A percentile compares a stretch with the other conserved stretches of the same genome.
These are phyloP conservation scores for Coprinopsis cinerea DNA, from an alignment of 768 basidiomycete genomes.

Conservation along the genomic window DNA sequence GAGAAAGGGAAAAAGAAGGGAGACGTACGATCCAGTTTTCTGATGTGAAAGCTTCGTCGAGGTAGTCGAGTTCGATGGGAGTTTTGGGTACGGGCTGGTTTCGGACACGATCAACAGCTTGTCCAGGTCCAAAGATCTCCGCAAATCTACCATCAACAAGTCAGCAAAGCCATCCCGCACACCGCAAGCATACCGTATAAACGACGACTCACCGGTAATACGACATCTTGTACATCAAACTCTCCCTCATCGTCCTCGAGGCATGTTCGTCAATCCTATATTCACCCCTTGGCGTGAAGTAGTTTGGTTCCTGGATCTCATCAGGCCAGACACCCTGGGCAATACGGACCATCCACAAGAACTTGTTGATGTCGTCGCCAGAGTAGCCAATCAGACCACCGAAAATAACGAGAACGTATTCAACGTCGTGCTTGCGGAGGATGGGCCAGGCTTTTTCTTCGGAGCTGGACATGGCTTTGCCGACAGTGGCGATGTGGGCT, in stretches of 20 bases:
- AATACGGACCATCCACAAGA: slow-evolving; percentile 97
- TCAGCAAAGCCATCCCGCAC: slow-evolving; percentile 6
- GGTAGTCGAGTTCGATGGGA: slow-evolving; percentile 80
- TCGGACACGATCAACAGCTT: slow-evolving; percentile 82
- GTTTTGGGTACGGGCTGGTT: slow-evolving; percentile 71
- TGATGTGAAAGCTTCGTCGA: slow-evolving; percentile 97
- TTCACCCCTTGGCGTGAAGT: slow-evolving; percentile 89
- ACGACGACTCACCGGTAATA: slow-evolving; percentile 68
- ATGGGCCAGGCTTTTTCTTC: slow-evolving; percentile 98
- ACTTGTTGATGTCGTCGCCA: slow-evolving; percentile 99
- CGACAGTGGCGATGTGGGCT: slow-evolving; percentile 98
- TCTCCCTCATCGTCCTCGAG: slow-evolving; percentile 83
- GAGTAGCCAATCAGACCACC: slow-evolving; percentile 96
- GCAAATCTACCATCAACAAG: slow-evolving; percentile 70
- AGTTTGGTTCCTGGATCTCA: slow-evolving; percentile 92
- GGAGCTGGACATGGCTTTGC: slow-evolving; percentile 92
- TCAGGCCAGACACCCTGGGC: slow-evolving; percentile 97
- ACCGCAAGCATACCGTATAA: not conserved
- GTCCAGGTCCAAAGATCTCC: slow-evolving; percentile 74
- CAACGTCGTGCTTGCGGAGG: slow-evolving; percentile 93
- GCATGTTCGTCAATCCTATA: slow-evolving; percentile 89
- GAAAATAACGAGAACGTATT: slow-evolving; percentile 96
- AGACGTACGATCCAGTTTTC: slow-evolving; percentile 95
- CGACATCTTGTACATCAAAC: slow-evolving; percentile 99
- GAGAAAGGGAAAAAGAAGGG: slow-evolving; percentile 11